A percentile compares a stretch with the other conserved stretches of the same genome.
Evolutionary conservation across 306 rosid species (phyloP).

Genomic region (Bauhinia variegata): DNA sequence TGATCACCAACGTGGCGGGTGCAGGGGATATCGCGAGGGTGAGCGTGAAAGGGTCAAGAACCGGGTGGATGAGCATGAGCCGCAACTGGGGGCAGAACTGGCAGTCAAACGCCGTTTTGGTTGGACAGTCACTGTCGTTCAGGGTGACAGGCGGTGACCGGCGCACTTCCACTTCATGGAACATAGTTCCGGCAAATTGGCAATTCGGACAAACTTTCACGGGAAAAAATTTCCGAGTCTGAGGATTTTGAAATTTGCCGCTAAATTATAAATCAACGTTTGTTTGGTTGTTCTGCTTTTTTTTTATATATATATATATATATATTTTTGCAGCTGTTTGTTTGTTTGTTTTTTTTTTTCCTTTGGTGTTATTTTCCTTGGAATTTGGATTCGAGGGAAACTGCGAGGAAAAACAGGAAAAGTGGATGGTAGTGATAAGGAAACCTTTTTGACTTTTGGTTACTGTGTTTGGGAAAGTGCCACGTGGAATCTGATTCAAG

Average conservation of each 20-base stretch:
- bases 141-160: slow-evolving; percentile 78
- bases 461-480: not conserved
- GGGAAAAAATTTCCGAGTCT: slow-evolving; percentile 72
- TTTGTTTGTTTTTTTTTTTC: too few relatives aligned
- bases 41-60: slow-evolving; percentile 65
- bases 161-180: slow-evolving; percentile 70
- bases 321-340: not conserved
- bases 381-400: slow-evolving; percentile 36
- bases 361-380: slow-evolving; percentile 26
- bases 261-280: not conserved
- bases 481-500: not conserved
- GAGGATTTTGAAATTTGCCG: slow-evolving; percentile 13
- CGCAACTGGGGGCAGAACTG: slow-evolving; percentile 95
- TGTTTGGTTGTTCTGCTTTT: not conserved
- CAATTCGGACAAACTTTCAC: slow-evolving; percentile 83
- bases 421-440: slow-evolving; percentile 19
- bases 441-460: slow-evolving; percentile 37
- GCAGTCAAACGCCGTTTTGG: slow-evolving; percentile 66
- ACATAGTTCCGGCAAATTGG: slow-evolving; percentile 70
- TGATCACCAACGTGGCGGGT: slow-evolving; percentile 84
- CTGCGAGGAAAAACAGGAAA: not conserved
- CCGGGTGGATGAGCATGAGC: slow-evolving; percentile 78
- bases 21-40: slow-evolving; percentile 72
- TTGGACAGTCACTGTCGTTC: slow-evolving; percentile 83
- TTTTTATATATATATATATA: too few relatives aligned